Percentiles rank a stretch among this genome's conserved stretches.
Evolutionary conservation across 1,284 basidiomycete genomes (phyloP).

Genomic region (Ceratobasidium sp.): DNA sequence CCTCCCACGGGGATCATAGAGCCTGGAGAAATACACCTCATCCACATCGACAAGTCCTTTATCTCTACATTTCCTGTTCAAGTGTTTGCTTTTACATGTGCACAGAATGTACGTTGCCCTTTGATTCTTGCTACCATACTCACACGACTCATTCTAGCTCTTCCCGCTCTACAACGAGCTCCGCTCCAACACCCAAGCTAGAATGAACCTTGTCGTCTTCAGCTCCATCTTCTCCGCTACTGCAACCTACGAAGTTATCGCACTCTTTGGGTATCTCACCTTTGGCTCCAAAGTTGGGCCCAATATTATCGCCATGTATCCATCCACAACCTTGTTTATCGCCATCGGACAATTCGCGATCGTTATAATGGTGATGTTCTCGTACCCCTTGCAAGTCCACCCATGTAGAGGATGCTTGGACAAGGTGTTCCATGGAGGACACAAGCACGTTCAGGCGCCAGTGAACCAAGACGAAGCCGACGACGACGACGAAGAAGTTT

Average conservation of each 20-base stretch:
- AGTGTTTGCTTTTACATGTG: slow-evolving; percentile 93
- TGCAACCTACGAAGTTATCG: slow-evolving; percentile 84
- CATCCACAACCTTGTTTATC: slow-evolving; percentile 91
- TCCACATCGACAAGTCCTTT: slow-evolving; percentile 80
- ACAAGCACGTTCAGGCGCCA: slow-evolving; percentile 45
- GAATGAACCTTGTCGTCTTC: slow-evolving; percentile 89
- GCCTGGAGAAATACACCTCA: slow-evolving; percentile 73
- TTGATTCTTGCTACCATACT: slow-evolving; percentile 46
- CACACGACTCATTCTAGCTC: slow-evolving; percentile 62
- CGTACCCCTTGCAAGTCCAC: slow-evolving; percentile 92
- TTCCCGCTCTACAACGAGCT: slow-evolving; percentile 97
- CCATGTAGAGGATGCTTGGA: slow-evolving; percentile 94
- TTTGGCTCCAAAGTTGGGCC: slow-evolving; percentile 91
- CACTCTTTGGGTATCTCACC: slow-evolving; percentile 91
- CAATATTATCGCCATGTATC: slow-evolving; percentile 96
- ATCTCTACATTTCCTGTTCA: slow-evolving; percentile 93
- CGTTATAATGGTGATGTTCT: slow-evolving; percentile 88
- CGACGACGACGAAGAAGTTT: slow-evolving; percentile 59
- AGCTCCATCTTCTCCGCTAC: slow-evolving; percentile 85
- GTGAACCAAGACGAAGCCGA: slow-evolving; percentile 50
- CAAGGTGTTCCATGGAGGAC: slow-evolving; percentile 75
- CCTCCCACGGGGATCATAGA: slow-evolving; percentile 69
- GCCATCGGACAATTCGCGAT: slow-evolving; percentile 95
- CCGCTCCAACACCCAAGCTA: slow-evolving; percentile 77
- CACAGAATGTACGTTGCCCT: slow-evolving; percentile 78